A percentile compares a stretch with the other conserved stretches of the same genome.
phyloP scores from a whole-genome alignment of 371 early-diverging fungal genomes.

The Lichtheimia corymbifera region DNA sequence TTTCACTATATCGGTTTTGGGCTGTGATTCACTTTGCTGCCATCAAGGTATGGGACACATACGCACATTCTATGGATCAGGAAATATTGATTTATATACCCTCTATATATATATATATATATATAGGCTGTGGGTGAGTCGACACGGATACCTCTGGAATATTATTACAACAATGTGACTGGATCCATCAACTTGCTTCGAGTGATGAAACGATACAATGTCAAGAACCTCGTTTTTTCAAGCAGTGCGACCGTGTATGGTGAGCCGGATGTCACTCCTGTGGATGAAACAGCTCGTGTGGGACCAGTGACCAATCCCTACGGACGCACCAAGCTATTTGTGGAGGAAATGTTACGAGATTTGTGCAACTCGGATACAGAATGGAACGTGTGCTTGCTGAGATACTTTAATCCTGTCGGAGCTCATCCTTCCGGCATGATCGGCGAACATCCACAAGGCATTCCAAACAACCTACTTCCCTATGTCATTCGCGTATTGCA shows the following conservation, averaged over 20 bases:
- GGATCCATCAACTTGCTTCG: conserved; percentile 77
- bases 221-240: conserved; percentile 82
- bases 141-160: conserved; percentile 74
- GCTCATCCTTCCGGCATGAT: conserved; percentile 86
- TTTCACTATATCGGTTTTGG: conserved; percentile 63
- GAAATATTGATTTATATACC: no score
- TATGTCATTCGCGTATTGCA: conserved; percentile 81
- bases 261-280: conserved; percentile 54
- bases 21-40: conserved; percentile 93
- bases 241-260: conserved; percentile 88
- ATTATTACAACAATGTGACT: conserved; percentile 87
- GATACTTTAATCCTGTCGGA: conserved; percentile 92
- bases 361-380: conserved; percentile 54
- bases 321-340: conserved; percentile 83
- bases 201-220: conserved; percentile 63
- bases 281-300: conserved; percentile 62
- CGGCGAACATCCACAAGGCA: conserved; percentile 85
- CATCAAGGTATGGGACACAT: conserved; percentile 53
- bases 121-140: conserved; percentile 83
- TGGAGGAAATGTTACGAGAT: conserved; percentile 80
- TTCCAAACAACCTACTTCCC: conserved; percentile 90
- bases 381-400: conserved; percentile 70
- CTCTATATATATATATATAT: neutral
- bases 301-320: conserved; percentile 83
- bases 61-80: neutral